phyloP scores from a whole-genome alignment of 306 rosid genomes.

The Quercus rubra region DNA sequence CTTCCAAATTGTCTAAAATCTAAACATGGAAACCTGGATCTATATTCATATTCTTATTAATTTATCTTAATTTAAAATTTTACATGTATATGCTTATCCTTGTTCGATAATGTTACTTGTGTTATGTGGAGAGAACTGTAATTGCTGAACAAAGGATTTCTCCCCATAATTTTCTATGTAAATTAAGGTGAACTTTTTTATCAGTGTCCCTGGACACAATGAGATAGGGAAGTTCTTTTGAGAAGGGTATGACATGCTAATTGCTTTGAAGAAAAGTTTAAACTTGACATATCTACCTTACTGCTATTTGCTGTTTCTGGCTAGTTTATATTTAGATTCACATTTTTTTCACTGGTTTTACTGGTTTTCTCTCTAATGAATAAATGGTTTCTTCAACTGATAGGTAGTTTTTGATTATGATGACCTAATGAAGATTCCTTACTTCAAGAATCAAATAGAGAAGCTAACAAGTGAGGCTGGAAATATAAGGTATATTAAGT shows the following conservation, averaged over 20 bases:
- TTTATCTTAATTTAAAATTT: not conserved
- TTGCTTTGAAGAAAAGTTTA: not conserved
- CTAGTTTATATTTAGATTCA: not conserved
- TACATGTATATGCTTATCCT: not conserved
- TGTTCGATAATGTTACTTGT: not conserved
- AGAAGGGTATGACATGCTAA: not conserved
- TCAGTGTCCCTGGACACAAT: not conserved
- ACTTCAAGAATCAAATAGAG: slow-evolving; percentile 46
- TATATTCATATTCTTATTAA: not conserved
- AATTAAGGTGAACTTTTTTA: not conserved
- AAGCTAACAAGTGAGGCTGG: slow-evolving; percentile 40
- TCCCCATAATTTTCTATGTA: not conserved
- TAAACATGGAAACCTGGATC: not conserved
- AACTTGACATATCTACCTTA: not conserved
- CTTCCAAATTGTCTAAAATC: not conserved
- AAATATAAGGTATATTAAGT: slow-evolving; percentile 51
- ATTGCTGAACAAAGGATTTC: not conserved
- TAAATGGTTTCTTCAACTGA: slow-evolving; percentile 23
- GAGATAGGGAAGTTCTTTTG: not conserved
- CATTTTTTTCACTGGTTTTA: not conserved
- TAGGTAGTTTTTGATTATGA: slow-evolving; percentile 79
- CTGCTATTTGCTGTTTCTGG: not conserved
- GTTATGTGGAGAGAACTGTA: not conserved
- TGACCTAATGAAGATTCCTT: slow-evolving; percentile 78
- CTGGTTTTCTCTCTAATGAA: not conserved